These are phyloP conservation scores for Falciphora oryzae DNA, from an alignment of 2,329 filamentous ascomycete species.

Conservation along the genomic window DNA sequence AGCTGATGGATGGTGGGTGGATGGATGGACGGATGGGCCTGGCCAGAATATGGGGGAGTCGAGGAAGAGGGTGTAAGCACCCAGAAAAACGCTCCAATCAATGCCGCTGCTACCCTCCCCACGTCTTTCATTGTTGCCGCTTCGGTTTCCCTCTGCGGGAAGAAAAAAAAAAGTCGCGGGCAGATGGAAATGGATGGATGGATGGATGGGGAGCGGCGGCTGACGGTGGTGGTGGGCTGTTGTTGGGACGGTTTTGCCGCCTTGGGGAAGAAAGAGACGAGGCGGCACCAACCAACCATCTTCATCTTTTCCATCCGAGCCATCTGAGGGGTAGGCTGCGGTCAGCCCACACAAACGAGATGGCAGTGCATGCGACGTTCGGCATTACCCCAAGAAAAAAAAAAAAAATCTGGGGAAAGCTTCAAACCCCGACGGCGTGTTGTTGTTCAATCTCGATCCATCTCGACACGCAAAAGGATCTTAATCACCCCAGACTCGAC, in stretches of 20 bases:
- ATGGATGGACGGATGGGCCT: neutral
- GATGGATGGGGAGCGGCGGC: neutral
- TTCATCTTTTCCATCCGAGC: neutral
- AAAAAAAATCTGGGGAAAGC: too few species aligned
- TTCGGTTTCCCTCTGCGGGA: neutral
- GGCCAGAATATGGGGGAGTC: neutral
- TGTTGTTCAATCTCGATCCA: neutral
- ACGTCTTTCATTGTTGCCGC: neutral
- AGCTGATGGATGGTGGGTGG: neutral
- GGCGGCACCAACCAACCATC: neutral
- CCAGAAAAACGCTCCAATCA: neutral
- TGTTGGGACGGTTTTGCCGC: neutral
- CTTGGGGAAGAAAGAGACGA: neutral
- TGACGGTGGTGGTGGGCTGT: neutral
- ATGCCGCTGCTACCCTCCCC: neutral
- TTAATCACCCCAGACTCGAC: neutral
- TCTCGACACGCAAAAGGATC: neutral
- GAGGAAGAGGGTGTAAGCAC: neutral
- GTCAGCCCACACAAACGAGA: neutral
- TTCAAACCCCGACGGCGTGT: neutral
- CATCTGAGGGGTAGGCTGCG: neutral
- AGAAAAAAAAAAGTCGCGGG: too few species aligned
- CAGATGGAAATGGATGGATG: too few species aligned
- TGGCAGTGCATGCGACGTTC: too few species aligned
- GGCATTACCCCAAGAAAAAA: too few species aligned